Evolutionary conservation across 164 flowering plant genomes (phyloP).

Genomic region (Sedum album): DNA sequence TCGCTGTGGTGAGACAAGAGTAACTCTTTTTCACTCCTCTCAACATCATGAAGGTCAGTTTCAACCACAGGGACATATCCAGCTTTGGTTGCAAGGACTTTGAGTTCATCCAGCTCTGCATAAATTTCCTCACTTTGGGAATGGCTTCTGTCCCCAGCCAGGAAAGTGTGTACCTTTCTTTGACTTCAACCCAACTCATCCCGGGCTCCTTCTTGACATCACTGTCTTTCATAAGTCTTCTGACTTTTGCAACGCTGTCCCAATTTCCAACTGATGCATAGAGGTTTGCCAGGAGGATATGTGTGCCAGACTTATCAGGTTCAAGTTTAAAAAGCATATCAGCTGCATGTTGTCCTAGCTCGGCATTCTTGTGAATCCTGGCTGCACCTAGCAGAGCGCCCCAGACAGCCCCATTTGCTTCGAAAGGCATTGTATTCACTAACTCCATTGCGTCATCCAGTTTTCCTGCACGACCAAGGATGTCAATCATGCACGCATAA

Average conservation of each 20-base stretch:
- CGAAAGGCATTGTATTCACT: conserved; percentile 43
- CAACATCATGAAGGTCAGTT: conserved; percentile 50
- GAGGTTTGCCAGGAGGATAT: conserved; percentile 52
- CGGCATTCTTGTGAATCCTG: conserved; percentile 40
- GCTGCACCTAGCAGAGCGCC: conserved; percentile 69
- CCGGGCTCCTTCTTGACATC: conserved; percentile 63
- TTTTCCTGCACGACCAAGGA: conserved; percentile 57
- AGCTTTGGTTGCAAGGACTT: conserved; percentile 30
- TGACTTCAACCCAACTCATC: conserved; percentile 62
- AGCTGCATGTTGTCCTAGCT: conserved; percentile 47
- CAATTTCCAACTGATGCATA: conserved; percentile 61
- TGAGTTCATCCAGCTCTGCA: conserved; percentile 47
- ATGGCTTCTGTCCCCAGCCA: conserved; percentile 53
- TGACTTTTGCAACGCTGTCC: conserved; percentile 39
- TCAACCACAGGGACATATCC: conserved; percentile 60
- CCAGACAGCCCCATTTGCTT: conserved; percentile 50
- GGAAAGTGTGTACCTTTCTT: conserved; percentile 45
- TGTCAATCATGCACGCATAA: conserved; percentile 68
- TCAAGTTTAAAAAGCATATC: conserved; percentile 42
- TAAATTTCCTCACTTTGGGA: conserved; percentile 40
- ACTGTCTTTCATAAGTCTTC: conserved; percentile 43
- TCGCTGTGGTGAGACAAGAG: conserved; percentile 51
- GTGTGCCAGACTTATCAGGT: conserved; percentile 56
- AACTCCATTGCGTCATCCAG: conserved; percentile 44
- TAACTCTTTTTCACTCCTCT: conserved; percentile 35